Base-by-base conservation (phyloP, 2,329 filamentous ascomycete genomes). In the Teratosphaeria epicoccoides region DNA sequence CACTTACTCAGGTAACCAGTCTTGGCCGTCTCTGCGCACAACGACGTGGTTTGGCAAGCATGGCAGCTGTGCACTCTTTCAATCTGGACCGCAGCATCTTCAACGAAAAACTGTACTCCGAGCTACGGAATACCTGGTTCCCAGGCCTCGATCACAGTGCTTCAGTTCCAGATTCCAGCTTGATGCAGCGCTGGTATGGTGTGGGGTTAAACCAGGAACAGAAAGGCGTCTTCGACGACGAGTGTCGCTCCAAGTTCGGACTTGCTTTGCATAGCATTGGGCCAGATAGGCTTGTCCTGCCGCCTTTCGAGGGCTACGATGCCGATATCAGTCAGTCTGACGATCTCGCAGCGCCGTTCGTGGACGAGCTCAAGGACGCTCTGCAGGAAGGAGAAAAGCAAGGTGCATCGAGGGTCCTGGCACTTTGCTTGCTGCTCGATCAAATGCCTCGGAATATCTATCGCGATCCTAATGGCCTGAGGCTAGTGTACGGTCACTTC, bases 391-490 rank as follows among this genome's bases (percentile, higher is more conserved):
- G 59, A 11, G 56, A 44, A 53, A 61, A 55, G 43, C 33, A 57
- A 23, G 56, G 52, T 26, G 68, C 67, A 1, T 66, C 68, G 47
- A 68, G 66, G 3, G 62, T 71, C 11, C 66, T 85, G 2, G 71
- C 73, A 44, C 62, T 84, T 0, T 59, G 81, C 4, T 58, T 85
- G 2, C 70, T 85, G 2, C 72, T 85, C 2, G 82, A 85, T 55
- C 82, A 85, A 60, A 71, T 84, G 43, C 72, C 81, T 0, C 76
- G 82, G 2, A 84, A 85, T 61, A 72, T 79, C 56, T 81, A 77
- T 66, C 79, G 82, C 12, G 74, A 71, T 0, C 59, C 59, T 6
- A 57, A 61, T 0, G 67, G 70, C 0, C 65, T 78, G 23, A 63
- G 70, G 0, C 55, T 76, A 2, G 71, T 78, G 3, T 84, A 82